These are phyloP conservation scores for Gracilaria caudata DNA, from an alignment of 23 red algal species.

Conservation along the genomic window DNA sequence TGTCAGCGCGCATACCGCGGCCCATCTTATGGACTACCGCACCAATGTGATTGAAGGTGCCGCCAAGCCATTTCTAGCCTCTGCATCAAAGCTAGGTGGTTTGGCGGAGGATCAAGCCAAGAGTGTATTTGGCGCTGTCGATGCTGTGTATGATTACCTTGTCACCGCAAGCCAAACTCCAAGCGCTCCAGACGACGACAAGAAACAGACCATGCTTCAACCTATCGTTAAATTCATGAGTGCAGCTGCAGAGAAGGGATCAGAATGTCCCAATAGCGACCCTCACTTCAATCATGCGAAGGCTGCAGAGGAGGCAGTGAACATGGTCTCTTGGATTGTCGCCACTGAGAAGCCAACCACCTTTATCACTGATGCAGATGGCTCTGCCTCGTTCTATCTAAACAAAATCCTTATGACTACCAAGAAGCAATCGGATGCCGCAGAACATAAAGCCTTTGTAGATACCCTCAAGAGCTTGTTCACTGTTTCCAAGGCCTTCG, in stretches of 20 bases:
- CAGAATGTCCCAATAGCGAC: conserved; percentile 22
- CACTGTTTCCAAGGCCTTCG: conserved; percentile 29
- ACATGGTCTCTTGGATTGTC: conserved; percentile 70
- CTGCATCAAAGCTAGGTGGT: conserved; percentile 37
- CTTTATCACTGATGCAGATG: conserved; percentile 54
- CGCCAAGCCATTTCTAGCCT: conserved; percentile 1
- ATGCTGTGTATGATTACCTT: conserved; percentile 52
- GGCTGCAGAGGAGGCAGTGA: conserved; percentile 47
- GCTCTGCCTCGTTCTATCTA: conserved; percentile 61
- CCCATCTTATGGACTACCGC: conserved; percentile 52
- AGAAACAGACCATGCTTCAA: conserved; percentile 43
- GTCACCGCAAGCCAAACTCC: conserved; percentile 41
- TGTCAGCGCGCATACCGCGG: conserved; percentile 37
- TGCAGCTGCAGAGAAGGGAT: conserved; percentile 25
- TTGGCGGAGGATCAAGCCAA: conserved; percentile 16
- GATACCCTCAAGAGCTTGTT: conserved; percentile 29
- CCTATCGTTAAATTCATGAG: conserved; percentile 51
- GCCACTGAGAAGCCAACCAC: conserved; percentile 43
- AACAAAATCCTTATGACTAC: conserved; percentile 69
- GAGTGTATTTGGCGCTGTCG: conserved; percentile 25
- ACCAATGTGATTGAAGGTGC: conserved; percentile 40
- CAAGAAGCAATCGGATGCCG: conserved; percentile 38
- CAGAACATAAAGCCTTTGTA: conserved; percentile 48
- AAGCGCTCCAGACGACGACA: conserved; percentile 39
- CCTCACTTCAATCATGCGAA: conserved; percentile 51